These are phyloP conservation scores for Paraphoma chrysanthemicola DNA, from an alignment of 2,329 filamentous ascomycete genomes.

Conservation along the genomic window DNA sequence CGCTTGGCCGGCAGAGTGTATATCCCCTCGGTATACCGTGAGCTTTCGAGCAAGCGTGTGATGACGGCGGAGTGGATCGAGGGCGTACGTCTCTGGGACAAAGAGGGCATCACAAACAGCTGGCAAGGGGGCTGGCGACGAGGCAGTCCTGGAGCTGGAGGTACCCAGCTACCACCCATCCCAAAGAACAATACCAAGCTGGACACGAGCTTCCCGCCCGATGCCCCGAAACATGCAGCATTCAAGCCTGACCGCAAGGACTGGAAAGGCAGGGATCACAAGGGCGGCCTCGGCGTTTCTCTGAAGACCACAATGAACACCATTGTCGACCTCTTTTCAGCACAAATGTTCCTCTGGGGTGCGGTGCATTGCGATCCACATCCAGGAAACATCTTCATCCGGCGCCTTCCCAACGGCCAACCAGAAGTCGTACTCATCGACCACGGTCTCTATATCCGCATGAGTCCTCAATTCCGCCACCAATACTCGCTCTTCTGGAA, in stretches of 20 bases:
- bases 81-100: slow-evolving; percentile 91
- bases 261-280: slow-evolving; percentile 76
- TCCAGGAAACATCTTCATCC: slow-evolving; percentile 95
- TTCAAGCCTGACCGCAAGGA: slow-evolving; percentile 81
- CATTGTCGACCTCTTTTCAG: slow-evolving; percentile 95
- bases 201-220: slow-evolving; percentile 36
- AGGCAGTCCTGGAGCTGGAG: slow-evolving; percentile 79
- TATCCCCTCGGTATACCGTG: slow-evolving; percentile 82
- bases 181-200: slow-evolving; percentile 42
- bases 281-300: slow-evolving; percentile 83
- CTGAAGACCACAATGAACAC: slow-evolving; percentile 92
- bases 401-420: slow-evolving; percentile 79
- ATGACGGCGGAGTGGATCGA: slow-evolving; percentile 99
- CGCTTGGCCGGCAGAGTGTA: slow-evolving; percentile 82
- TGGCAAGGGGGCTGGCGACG: slow-evolving; percentile 81
- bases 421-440: slow-evolving; percentile 95
- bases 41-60: slow-evolving; percentile 81
- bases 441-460: slow-evolving; percentile 93
- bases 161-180: slow-evolving; percentile 63
- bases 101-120: slow-evolving; percentile 74
- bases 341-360: slow-evolving; percentile 97
- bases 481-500: slow-evolving; percentile 95
- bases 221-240: slow-evolving; percentile 57
- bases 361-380: slow-evolving; percentile 96
- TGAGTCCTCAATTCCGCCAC: slow-evolving; percentile 81